phyloP scores from a whole-genome alignment of 2,329 filamentous ascomycete genomes.

The Lasiodiplodia gonubiensis region DNA sequence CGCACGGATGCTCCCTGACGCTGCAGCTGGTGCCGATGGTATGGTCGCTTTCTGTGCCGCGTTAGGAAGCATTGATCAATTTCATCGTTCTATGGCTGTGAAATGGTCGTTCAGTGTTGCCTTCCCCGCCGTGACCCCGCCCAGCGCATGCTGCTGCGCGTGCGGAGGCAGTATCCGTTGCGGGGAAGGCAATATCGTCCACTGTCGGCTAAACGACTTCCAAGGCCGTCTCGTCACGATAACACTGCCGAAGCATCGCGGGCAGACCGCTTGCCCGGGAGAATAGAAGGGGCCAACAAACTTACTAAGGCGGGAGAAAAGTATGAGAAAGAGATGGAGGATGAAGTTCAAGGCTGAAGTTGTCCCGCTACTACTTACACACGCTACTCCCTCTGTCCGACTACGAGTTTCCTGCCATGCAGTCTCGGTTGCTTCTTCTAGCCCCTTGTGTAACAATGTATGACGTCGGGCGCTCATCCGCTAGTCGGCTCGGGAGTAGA shows the following conservation, averaged over 20 bases:
- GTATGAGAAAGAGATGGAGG: neutral
- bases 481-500: slow-evolving; percentile 15
- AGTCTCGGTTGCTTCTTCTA: neutral
- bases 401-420: neutral
- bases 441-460: neutral
- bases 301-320: neutral
- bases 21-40: neutral
- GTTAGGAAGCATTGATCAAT: slow-evolving; percentile 10
- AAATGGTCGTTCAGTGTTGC: neutral
- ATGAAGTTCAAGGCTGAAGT: neutral
- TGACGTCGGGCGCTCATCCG: neutral
- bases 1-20: slow-evolving; percentile 17
- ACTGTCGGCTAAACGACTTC: slow-evolving; percentile 18
- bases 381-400: neutral
- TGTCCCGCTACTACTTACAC: neutral
- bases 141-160: neutral
- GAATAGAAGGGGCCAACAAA: neutral
- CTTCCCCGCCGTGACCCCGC: slow-evolving; percentile 1
- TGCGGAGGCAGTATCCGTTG: neutral
- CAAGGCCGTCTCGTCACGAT: slow-evolving; percentile 19
- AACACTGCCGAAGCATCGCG: slow-evolving; percentile 3
- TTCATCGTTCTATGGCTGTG: neutral
- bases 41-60: neutral
- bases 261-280: neutral
- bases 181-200: neutral